Conservation (phyloP, 768 basidiomycete genomes). For the Amanita jacksonii region DNA sequence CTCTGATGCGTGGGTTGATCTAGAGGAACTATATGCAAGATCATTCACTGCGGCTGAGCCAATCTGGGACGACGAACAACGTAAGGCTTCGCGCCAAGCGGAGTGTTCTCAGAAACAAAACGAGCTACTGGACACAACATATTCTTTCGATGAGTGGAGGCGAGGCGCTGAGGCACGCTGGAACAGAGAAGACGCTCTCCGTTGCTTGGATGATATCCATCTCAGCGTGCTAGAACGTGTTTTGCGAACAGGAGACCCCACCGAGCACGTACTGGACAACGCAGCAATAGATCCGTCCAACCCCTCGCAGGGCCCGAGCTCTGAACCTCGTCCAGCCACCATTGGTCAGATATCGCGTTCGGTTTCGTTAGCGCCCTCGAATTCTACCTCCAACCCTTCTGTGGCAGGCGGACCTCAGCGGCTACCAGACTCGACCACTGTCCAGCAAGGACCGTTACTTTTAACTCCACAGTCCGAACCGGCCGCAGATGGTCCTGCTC, state of each 20-base stretch:
- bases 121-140: conserved; percentile 8
- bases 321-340: neutral
- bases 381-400: neutral
- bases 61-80: conserved; percentile 5
- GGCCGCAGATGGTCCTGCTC: neutral
- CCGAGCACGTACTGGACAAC: conserved; percentile 1
- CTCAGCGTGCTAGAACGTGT: conserved; percentile 19
- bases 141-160: conserved; percentile 2
- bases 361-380: neutral
- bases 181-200: conserved; percentile 7
- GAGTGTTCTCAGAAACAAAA: conserved; percentile 9
- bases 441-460: neutral
- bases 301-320: neutral
- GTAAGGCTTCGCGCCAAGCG: conserved; percentile 3
- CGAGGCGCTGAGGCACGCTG: neutral
- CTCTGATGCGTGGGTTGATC: conserved; percentile 24
- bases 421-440: neutral
- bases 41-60: conserved; percentile 14
- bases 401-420: neutral
- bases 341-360: neutral
- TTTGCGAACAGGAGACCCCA: conserved; percentile 13
- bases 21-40: conserved; percentile 23
- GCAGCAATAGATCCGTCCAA: conserved; percentile 3
- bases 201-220: conserved; percentile 16
- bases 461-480: neutral